A percentile compares a stretch with the other conserved stretches of the same genome.
Evolutionary conservation across 805 yeast genomes (phyloP).

Genomic region (Yarrowia hollandica): DNA sequence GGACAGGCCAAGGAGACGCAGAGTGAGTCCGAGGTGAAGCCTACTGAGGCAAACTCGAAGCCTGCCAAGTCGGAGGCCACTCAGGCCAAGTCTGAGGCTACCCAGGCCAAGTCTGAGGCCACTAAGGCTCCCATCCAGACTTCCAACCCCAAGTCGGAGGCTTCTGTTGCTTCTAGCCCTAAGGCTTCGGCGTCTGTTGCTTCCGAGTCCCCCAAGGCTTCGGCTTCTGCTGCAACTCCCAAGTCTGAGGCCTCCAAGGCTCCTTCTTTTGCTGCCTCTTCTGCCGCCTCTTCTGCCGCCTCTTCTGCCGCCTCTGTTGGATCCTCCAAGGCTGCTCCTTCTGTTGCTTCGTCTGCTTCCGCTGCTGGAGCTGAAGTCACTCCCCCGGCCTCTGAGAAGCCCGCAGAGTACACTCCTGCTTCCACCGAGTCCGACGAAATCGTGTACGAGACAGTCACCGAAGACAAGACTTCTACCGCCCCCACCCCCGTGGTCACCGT

Average conservation of each 20-base stretch:
- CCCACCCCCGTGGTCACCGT: constrained; percentile 30
- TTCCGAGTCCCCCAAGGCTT: not conserved
- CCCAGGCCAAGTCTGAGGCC: too few relatives aligned
- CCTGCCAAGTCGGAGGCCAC: too few relatives aligned
- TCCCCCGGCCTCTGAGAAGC: not conserved
- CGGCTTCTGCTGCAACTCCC: not conserved
- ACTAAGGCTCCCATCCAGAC: too few relatives aligned
- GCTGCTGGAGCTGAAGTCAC: not conserved
- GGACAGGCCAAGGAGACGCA: constrained; percentile 10
- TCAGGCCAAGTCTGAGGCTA: too few relatives aligned
- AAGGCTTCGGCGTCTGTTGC: too few relatives aligned
- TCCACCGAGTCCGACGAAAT: constrained; percentile 1
- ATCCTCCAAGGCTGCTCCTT: constrained; percentile 14
- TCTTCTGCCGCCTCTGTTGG: not conserved
- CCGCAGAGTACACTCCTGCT: not conserved
- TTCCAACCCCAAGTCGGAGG: too few relatives aligned
- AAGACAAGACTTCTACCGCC: constrained; percentile 13
- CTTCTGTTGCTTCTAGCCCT: too few relatives aligned
- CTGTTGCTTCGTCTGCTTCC: constrained; percentile 1
- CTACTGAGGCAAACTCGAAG: too few relatives aligned
- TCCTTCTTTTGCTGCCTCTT: not conserved
- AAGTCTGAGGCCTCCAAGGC: not conserved
- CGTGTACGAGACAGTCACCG: constrained; percentile 21
- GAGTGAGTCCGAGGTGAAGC: not conserved
- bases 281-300: not conserved